A percentile compares a stretch with the other conserved stretches of the same genome.
These are phyloP conservation scores for Neonothopanus nambi DNA, from an alignment of 1,284 basidiomycete species.

Conservation along the genomic window DNA sequence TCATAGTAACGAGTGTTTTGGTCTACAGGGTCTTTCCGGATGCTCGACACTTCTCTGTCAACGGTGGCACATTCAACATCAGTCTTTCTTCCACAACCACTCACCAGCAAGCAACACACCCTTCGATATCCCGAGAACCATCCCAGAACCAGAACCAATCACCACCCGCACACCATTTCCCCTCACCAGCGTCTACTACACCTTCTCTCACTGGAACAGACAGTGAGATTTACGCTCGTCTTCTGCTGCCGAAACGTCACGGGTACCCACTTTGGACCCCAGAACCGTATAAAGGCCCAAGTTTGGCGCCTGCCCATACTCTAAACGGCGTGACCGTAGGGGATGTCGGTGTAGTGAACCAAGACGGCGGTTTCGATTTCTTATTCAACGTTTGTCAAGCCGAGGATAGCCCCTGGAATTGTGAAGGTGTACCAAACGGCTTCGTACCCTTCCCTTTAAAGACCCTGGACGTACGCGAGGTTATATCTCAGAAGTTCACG, in stretches of 20 bases:
- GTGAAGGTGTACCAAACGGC: not conserved
- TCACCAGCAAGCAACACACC: too few species aligned
- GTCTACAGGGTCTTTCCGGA: too few species aligned
- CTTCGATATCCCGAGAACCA: too few species aligned
- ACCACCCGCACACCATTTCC: too few species aligned
- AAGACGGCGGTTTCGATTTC: not conserved
- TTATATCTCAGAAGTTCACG: too few species aligned
- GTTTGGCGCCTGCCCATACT: not conserved
- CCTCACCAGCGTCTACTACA: too few species aligned
- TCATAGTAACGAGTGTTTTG: too few species aligned
- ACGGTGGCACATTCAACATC: too few species aligned
- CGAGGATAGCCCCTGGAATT: not conserved
- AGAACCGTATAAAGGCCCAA: not conserved
- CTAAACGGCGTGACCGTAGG: not conserved
- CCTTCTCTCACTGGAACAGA: not conserved
- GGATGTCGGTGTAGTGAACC: not conserved
- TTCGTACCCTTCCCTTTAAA: not conserved
- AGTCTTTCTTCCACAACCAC: too few species aligned
- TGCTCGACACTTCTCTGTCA: too few species aligned
- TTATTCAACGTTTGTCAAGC: not conserved
- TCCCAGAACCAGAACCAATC: too few species aligned
- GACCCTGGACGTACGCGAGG: too few species aligned
- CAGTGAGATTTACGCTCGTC: not conserved
- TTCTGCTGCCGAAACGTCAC: not conserved
- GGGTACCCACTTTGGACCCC: not conserved